A percentile compares a stretch with the other conserved stretches of the same genome.
Evolutionary conservation across 192 early-diverging fungal species (phyloP).

Genomic region (Phycomyces blakesleeanus): DNA sequence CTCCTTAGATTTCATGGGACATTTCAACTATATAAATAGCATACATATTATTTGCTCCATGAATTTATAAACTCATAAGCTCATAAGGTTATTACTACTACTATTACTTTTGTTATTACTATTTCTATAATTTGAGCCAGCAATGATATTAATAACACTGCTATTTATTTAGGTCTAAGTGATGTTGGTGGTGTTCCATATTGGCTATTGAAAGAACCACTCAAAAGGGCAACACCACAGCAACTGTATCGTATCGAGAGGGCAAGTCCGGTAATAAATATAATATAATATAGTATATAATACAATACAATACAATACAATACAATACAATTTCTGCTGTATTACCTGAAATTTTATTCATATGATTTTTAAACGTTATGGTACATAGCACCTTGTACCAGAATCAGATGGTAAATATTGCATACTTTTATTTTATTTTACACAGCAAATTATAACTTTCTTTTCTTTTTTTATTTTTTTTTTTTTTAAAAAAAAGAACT

Average conservation of each 20-base stretch:
- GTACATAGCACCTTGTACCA: slow-evolving; percentile 1
- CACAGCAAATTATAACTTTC: neutral
- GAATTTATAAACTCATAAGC: too few relatives aligned
- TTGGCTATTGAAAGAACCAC: neutral
- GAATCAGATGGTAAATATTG: slow-evolving; percentile 12
- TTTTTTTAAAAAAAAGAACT: slow-evolving; percentile 11
- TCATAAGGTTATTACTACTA: too few relatives aligned
- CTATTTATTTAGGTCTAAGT: slow-evolving; percentile 6
- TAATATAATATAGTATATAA: too few relatives aligned
- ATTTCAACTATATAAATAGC: neutral
- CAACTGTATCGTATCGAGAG: slow-evolving; percentile 14
- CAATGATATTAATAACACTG: neutral
- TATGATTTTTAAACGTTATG: too few relatives aligned
- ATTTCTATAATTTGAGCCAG: neutral
- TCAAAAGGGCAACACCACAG: slow-evolving; percentile 2
- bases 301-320: too few relatives aligned
- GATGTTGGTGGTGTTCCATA: slow-evolving; percentile 12
- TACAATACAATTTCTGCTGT: neutral
- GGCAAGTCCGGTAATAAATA: slow-evolving; percentile 9
- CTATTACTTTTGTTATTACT: too few relatives aligned
- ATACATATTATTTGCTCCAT: too few relatives aligned
- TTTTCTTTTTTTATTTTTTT: neutral
- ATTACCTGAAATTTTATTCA: neutral
- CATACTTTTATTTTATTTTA: too few relatives aligned
- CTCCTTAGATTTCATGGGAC: neutral